Percentiles rank a stretch among this genome's conserved stretches.
phyloP scores from a whole-genome alignment of 1,284 basidiomycete species.

The Naganishia albida region DNA sequence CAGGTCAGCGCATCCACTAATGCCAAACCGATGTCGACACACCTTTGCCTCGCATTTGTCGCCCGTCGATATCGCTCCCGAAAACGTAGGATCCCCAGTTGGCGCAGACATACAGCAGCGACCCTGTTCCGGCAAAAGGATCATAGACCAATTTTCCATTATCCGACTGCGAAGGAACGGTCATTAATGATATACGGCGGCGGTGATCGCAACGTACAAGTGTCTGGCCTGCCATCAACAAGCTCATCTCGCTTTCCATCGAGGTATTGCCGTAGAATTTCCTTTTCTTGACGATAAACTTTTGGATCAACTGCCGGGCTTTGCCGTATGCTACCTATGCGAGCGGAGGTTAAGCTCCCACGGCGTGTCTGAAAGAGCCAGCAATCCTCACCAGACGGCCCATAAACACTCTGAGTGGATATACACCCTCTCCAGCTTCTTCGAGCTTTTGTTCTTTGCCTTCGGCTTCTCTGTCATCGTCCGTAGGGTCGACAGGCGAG shows the following conservation, averaged over 20 bases:
- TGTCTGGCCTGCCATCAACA: constrained; percentile 95
- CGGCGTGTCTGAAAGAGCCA: background rate
- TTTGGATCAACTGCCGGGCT: constrained; percentile 67
- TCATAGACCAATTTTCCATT: constrained; percentile 92
- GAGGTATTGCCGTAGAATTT: constrained; percentile 92
- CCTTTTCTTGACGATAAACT: constrained; percentile 86
- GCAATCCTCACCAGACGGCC: constrained; percentile 75
- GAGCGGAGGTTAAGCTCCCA: constrained; percentile 11
- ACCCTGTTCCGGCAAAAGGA: constrained; percentile 95
- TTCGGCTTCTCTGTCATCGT: constrained; percentile 1
- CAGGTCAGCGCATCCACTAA: constrained; percentile 36
- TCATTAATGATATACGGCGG: background rate
- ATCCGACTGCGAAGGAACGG: constrained; percentile 61
- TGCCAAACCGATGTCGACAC: constrained; percentile 18
- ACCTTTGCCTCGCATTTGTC: constrained; percentile 91
- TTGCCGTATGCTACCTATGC: constrained; percentile 68
- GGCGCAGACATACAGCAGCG: constrained; percentile 82
- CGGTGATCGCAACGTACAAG: constrained; percentile 58
- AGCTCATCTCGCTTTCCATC: constrained; percentile 94
- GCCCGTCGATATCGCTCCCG: constrained; percentile 95
- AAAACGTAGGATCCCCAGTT: constrained; percentile 85
- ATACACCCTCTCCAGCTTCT: constrained; percentile 59
- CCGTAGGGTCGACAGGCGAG: constrained; percentile 33
- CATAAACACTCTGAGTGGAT: constrained; percentile 72
- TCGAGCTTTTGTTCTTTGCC: constrained; percentile 33